Evolutionary conservation across 176 grass and related monocot species (phyloP), one percentile per base, ranked within the genome.

Genomic region (Triticum urartu): DNA sequence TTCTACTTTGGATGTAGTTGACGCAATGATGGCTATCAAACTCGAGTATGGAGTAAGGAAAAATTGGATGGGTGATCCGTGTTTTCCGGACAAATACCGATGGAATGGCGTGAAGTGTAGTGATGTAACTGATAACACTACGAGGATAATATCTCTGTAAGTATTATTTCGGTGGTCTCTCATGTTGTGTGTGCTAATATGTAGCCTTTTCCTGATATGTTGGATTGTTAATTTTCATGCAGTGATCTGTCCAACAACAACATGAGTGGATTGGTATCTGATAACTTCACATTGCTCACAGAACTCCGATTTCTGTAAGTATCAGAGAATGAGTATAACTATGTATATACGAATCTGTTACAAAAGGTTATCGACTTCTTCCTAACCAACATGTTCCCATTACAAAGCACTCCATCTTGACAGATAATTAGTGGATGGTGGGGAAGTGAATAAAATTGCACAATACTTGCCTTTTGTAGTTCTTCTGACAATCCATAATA

Each of bases 21-120:
- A n/a, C n/a, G 71, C 72, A 15, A 92, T 90, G 70, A 90, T 82
- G 59, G 40, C 54, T 40, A 90, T 90, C 14, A 94, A 92, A 83
- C 39, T 32, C 0, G 11, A 77, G 21, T 92, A 94, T 72, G 73
- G 35, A 33, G 11, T 94, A 18, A 60, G 48, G 33, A 94, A 87
- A 72, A 94, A 92, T 7, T 94, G 92, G 92, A 94, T 83, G 38
- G 90, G 87, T 5, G 87, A 94, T 80, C 92, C 90, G 25, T 94
- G 92, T 87, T 86, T 73, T 9, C 81, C 64, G 9, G 7, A 6
- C 18, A 47, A 83, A 18, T 59, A 50, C 67, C 12, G 47, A 47
- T 94, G 90, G 87, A 34, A 86, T 9, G 92, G 90, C 14, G 43
- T 94, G 39, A 88, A 64, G 17, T 94, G 92, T 72, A 85, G 30